These are phyloP conservation scores for Punica granatum DNA, from an alignment of 345 rosid species.

Conservation along the genomic window DNA sequence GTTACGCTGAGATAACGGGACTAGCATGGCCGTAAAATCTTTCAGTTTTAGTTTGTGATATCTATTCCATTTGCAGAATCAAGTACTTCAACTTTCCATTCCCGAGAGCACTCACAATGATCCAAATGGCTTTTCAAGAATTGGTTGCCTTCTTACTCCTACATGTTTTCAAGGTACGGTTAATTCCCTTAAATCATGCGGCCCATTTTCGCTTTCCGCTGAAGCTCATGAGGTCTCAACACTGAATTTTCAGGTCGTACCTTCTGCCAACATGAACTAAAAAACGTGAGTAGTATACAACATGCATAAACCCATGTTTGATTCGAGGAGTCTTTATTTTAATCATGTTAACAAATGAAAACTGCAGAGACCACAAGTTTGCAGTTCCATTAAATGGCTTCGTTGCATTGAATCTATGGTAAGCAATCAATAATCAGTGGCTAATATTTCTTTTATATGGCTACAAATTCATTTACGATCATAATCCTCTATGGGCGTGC, in stretches of 20 bases:
- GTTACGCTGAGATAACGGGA: no score
- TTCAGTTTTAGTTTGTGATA: neutral
- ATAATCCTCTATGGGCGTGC: neutral
- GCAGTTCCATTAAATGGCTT: slow-evolving; percentile 92
- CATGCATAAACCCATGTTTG: neutral
- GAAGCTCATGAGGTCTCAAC: neutral
- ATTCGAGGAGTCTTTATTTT: neutral
- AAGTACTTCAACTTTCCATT: slow-evolving; percentile 89
- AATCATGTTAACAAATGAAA: slow-evolving; percentile 3
- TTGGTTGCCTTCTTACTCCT: slow-evolving; percentile 65
- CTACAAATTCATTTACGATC: neutral
- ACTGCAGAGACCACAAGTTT: slow-evolving; percentile 71
- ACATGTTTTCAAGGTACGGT: slow-evolving; percentile 88
- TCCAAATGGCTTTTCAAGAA: slow-evolving; percentile 92
- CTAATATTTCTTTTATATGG: neutral
- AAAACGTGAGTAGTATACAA: slow-evolving; percentile 55
- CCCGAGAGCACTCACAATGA: slow-evolving; percentile 89
- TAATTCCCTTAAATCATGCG: neutral
- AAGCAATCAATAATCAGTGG: slow-evolving; percentile 21
- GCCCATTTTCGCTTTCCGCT: neutral
- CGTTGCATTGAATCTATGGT: slow-evolving; percentile 99
- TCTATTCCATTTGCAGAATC: slow-evolving; percentile 60
- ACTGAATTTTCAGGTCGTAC: slow-evolving; percentile 57
- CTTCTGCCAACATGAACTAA: slow-evolving; percentile 95
- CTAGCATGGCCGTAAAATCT: no score